phyloP scores from a whole-genome alignment of 1,139 yeast genomes.

The Yamadazyma triangularis region DNA sequence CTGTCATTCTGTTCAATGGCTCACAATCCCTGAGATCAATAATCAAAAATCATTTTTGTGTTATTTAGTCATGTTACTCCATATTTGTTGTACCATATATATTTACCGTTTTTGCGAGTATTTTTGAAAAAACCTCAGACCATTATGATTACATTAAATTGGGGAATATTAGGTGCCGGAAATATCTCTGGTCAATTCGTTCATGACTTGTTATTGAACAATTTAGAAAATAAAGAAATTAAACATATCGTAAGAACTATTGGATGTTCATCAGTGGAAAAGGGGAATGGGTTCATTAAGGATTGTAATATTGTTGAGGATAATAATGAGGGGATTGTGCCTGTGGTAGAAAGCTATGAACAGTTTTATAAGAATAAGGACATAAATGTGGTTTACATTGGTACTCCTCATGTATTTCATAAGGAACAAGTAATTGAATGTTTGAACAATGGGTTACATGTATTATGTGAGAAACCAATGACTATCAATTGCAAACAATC shows the following conservation, averaged over 20 bases:
- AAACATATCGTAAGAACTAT: constrained; percentile 26
- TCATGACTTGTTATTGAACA: constrained; percentile 29
- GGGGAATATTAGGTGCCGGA: constrained; percentile 46
- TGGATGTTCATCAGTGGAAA: constrained; percentile 24
- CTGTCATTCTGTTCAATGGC: no score
- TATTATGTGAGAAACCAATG: constrained; percentile 59
- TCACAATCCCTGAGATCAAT: no score
- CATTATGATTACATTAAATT: constrained; percentile 10
- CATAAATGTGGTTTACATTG: constrained; percentile 52
- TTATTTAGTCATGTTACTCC: no score
- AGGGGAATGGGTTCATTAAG: constrained; percentile 22
- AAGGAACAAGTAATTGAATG: constrained; percentile 46
- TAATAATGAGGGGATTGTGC: constrained; percentile 3
- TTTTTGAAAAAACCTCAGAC: no score
- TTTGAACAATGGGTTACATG: constrained; percentile 47
- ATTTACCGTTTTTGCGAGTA: no score
- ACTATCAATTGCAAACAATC: constrained; percentile 49
- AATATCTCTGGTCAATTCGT: constrained; percentile 37
- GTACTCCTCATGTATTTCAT: constrained; percentile 56
- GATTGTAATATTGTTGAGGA: constrained; percentile 2
- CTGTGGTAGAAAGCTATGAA: constrained; percentile 21
- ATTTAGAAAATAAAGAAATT: constrained; percentile 13
- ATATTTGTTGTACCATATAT: no score
- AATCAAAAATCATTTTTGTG: no score
- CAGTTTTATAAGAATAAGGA: constrained; percentile 38